Evolutionary conservation across 2,329 filamentous ascomycete species (phyloP).

Genomic region (Talaromyces sp.): DNA sequence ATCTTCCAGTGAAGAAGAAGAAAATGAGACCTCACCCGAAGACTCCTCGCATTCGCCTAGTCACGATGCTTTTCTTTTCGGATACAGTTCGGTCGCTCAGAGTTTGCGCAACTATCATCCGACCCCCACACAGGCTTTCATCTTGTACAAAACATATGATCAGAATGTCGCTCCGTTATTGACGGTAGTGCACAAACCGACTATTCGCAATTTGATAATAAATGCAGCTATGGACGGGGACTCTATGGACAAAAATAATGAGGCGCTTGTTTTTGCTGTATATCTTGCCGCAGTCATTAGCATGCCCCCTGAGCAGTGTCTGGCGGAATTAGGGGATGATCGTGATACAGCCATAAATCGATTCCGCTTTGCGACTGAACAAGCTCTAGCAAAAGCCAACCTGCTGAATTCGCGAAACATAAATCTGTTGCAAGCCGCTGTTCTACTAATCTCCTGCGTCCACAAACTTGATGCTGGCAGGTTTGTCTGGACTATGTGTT

Average conservation of each 20-base stretch:
- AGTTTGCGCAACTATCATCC: slow-evolving; percentile 58
- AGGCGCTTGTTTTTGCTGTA: slow-evolving; percentile 59
- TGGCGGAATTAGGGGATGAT: slow-evolving; percentile 49
- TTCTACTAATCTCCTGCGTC: slow-evolving; percentile 56
- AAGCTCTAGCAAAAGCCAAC: slow-evolving; percentile 60
- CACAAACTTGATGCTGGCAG: slow-evolving; percentile 41
- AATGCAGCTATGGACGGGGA: slow-evolving; percentile 50
- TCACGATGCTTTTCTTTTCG: slow-evolving; percentile 60
- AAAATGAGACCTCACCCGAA: slow-evolving; percentile 49
- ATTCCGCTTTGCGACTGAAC: slow-evolving; percentile 62
- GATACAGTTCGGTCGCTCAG: slow-evolving; percentile 55
- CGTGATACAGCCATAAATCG: slow-evolving; percentile 48
- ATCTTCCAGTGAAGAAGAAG: slow-evolving; percentile 52
- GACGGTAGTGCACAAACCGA: slow-evolving; percentile 58
- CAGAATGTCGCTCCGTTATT: slow-evolving; percentile 61
- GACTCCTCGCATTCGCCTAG: slow-evolving; percentile 33
- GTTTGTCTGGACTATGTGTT: slow-evolving; percentile 44
- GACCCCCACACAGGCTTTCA: slow-evolving; percentile 46
- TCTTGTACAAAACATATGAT: slow-evolving; percentile 57
- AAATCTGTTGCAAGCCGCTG: slow-evolving; percentile 59
- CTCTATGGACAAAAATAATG: slow-evolving; percentile 50
- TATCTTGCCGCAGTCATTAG: slow-evolving; percentile 55
- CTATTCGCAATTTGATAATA: slow-evolving; percentile 50
- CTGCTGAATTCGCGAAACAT: slow-evolving; percentile 61
- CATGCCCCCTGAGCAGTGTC: slow-evolving; percentile 41